Evolutionary conservation across 305 asterid species (phyloP).

Genomic region (Fraxinus platypoda): DNA sequence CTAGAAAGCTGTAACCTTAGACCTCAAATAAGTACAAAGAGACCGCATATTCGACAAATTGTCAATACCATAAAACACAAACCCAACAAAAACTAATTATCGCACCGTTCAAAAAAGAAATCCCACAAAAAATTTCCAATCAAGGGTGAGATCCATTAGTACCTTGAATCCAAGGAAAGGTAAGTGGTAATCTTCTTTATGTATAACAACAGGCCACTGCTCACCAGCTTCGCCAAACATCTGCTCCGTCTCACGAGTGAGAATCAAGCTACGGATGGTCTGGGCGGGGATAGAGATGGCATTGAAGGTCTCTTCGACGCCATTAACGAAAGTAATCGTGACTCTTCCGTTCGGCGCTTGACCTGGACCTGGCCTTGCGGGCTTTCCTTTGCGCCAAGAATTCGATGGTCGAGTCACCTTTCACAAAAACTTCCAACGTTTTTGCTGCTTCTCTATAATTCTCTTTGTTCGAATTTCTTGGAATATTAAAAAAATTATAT

Average conservation of each 20-base stretch:
- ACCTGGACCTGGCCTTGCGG: constrained; percentile 77
- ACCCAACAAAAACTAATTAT: background rate
- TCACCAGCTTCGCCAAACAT: constrained; percentile 88
- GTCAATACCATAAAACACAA: constrained; percentile 8
- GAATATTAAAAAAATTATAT: too few relatives aligned
- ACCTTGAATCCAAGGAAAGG: constrained; percentile 76
- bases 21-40: background rate
- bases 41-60: constrained; percentile 37
- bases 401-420: constrained; percentile 87
- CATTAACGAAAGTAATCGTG: constrained; percentile 65
- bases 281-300: constrained; percentile 77
- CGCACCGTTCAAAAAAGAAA: background rate
- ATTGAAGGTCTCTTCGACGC: constrained; percentile 49
- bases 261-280: constrained; percentile 67
- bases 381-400: constrained; percentile 89
- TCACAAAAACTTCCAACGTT: constrained; percentile 80
- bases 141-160: background rate
- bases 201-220: constrained; percentile 85
- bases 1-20: background rate
- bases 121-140: background rate
- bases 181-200: constrained; percentile 51
- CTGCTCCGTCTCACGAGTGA: constrained; percentile 81
- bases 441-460: background rate
- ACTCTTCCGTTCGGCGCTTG: constrained; percentile 90
- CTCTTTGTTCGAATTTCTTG: too few relatives aligned